phyloP scores from a whole-genome alignment of 202 grass and related monocot species.

The Dendrocalamus latiflorus region DNA sequence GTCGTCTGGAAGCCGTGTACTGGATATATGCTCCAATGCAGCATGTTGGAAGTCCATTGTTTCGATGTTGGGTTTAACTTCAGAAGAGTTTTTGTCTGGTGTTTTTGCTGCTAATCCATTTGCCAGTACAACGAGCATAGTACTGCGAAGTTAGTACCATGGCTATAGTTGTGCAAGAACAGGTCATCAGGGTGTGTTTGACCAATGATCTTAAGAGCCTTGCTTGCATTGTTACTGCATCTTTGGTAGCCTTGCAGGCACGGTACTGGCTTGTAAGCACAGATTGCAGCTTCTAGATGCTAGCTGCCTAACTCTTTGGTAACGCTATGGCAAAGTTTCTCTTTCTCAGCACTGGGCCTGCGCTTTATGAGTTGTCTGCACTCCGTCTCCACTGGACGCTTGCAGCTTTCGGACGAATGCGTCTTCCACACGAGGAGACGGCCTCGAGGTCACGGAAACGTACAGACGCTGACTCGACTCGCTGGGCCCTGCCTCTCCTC shows the following conservation, averaged over 20 bases:
- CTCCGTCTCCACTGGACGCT: not conserved
- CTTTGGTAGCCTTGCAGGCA: not conserved
- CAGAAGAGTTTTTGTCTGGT: not conserved
- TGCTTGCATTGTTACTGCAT: not conserved
- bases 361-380: rapidly evolving
- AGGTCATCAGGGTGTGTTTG: not conserved
- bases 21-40: not conserved
- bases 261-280: not conserved
- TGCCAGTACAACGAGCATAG: not conserved
- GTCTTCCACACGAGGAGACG: not conserved
- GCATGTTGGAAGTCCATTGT: not conserved
- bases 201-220: not conserved
- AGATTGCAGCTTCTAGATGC: too few species aligned
- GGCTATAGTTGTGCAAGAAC: not conserved
- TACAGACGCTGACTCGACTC: too few species aligned
- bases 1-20: not conserved
- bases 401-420: rapidly evolving
- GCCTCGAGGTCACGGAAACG: not conserved
- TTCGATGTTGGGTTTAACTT: not conserved
- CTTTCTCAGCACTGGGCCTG: not conserved
- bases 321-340: not conserved
- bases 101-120: not conserved
- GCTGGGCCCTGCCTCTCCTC: not conserved
- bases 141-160: not conserved
- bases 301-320: not conserved